These are phyloP conservation scores for Neonectria hederae DNA, from an alignment of 2,329 filamentous ascomycete species.

Conservation along the genomic window DNA sequence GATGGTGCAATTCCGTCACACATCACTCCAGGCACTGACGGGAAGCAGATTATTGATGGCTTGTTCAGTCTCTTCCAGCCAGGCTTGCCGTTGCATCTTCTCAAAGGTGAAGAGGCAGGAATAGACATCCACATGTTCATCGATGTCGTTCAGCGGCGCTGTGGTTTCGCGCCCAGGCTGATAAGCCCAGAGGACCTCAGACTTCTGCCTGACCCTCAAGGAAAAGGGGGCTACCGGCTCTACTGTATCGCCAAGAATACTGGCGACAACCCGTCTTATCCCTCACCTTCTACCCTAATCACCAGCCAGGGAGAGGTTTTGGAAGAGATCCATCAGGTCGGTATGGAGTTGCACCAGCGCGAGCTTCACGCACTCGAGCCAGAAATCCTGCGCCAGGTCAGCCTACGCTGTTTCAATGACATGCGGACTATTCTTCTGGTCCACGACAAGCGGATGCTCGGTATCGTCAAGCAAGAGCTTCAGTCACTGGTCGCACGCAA, in stretches of 20 bases:
- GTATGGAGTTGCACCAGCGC: conserved; percentile 51
- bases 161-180: conserved; percentile 46
- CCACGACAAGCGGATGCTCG: conserved; percentile 56
- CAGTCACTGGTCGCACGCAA: conserved; percentile 35
- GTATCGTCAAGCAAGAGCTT: conserved; percentile 50
- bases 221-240: conserved; percentile 41
- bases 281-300: conserved; percentile 22
- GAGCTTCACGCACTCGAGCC: conserved; percentile 47
- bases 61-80: conserved; percentile 46
- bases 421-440: conserved; percentile 52
- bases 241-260: conserved; percentile 40
- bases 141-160: conserved; percentile 39
- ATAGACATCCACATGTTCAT: conserved; percentile 53
- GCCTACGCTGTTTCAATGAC: conserved; percentile 52
- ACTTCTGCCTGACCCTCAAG: conserved; percentile 40
- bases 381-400: conserved; percentile 48
- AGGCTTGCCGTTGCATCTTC: conserved; percentile 46
- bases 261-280: not conserved
- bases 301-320: conserved; percentile 38
- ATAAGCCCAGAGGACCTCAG: conserved; percentile 48
- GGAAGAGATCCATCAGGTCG: conserved; percentile 50
- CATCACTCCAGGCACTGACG: not conserved
- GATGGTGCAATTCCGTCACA: not conserved
- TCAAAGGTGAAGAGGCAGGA: conserved; percentile 50
- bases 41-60: conserved; percentile 44